Percentiles rank a stretch among this genome's conserved stretches.
phyloP scores from a whole-genome alignment of 495 filamentous ascomycete species.

The Bathelium albidoporum region DNA sequence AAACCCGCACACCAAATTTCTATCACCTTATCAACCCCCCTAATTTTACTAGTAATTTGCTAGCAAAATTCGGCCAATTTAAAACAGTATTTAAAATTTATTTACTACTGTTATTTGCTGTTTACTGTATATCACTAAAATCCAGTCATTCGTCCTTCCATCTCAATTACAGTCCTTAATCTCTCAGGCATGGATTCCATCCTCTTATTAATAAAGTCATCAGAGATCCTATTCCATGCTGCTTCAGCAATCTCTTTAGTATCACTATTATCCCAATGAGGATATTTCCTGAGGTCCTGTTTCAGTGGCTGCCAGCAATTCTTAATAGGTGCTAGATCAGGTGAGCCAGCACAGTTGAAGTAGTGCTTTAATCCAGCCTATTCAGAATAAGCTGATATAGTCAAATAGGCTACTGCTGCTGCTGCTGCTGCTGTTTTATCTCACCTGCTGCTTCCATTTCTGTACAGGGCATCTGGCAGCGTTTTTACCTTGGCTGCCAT shows the following conservation, averaged over 20 bases:
- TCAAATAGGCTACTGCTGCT: too few species aligned
- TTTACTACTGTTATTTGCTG: too few species aligned
- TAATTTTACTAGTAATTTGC: too few species aligned
- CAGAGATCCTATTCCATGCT: background rate
- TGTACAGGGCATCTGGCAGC: constrained; percentile 1
- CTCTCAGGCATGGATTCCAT: background rate
- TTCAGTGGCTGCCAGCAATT: background rate
- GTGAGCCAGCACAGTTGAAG: background rate
- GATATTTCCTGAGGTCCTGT: background rate
- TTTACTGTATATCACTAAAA: background rate
- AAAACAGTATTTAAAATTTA: background rate
- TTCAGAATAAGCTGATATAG: too few species aligned
- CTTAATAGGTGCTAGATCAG: background rate
- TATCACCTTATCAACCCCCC: too few species aligned
- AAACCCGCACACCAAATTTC: background rate
- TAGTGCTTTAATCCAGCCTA: too few species aligned
- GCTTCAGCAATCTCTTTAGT: background rate
- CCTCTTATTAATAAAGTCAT: background rate
- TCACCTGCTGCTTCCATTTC: constrained; percentile 5
- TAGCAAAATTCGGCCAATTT: background rate
- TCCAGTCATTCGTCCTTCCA: background rate
- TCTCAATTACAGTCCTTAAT: background rate
- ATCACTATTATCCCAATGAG: background rate
- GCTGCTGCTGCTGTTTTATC: too few species aligned
- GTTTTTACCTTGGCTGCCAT: constrained; percentile 7